Evolutionary conservation across 2,329 filamentous ascomycete species (phyloP), one percentile per base, ranked within the genome.

Genomic region (Cercospora beticola): DNA sequence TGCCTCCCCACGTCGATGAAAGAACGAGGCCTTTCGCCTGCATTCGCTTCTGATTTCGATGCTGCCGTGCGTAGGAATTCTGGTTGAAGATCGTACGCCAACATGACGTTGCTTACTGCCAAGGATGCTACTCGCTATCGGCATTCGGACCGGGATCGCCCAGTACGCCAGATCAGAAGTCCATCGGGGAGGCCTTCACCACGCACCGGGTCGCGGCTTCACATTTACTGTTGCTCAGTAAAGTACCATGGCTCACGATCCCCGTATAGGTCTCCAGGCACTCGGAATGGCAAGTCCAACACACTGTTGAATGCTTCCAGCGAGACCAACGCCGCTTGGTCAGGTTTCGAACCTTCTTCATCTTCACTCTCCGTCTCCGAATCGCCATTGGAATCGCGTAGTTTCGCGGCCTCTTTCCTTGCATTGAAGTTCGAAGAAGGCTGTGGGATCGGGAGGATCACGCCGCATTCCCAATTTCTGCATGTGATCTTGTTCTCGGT

Each of bases 381-480:
- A 30, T 71, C 68, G 23, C 68, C 69, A 33, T 67, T 66, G 26
- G 56, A 59, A 43, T 65, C 68, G 8, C 61, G 64, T 16, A 56
- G 59, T 16, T 66, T 65, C 54, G 18, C 23, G 30, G 40, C 49
- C 18, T 26, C 62, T 40, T 30, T 30, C 2, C 28, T 14, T 57
- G 16, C 57, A 21, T 40, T 46, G 36, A 30, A 7, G n/a, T 57
- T 14, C 33, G 5, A 23, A 23, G 23, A 54, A 26, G 40, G 3
- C 18, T 33, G 23, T 43, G 30, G 33, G 10, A 72, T 65, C 3
- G 70, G 69, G 52, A 71, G 33, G 10, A 98, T 74, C 1, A 99
- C 92, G 40, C 95, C 95, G 76, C 93, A 97, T 81, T 98, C 95
- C 94, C 94, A 98, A 79, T 98, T 99, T 65, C 92, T 89, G 79